Base-by-base conservation (phyloP, 192 early-diverging fungal species). In the Backusella mclennaniae region DNA sequence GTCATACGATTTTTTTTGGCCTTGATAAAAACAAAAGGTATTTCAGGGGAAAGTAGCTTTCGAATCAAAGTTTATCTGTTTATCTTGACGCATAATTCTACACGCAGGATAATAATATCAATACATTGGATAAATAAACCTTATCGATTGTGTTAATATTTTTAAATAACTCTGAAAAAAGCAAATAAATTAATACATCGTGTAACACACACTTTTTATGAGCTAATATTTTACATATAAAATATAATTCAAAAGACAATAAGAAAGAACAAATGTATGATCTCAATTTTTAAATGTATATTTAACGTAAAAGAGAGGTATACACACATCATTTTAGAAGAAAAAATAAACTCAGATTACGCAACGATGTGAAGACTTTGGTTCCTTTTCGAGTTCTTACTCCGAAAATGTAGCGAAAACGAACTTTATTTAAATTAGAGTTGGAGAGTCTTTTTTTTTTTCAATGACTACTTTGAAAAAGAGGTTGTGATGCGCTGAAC, bases 351-450 rank as follows among this genome's bases (percentile, higher is more conserved):
- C 46, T 21, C 46, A 11, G 56, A 59, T 21, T 59, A 26, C 21
- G 21, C 21, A 59, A 59, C 6, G 3, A 3, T 29, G n/a, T 59
- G 8, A 26, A 21, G 7, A 59, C n/a, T 11, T 11, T 59, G 56
- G 21, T 63, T 26, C 56, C 26, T 63, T 63, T 63, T 63, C 21
- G 26, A 63, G 21, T 63, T 63, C 23, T 29, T 63, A 63, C 56
- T 63, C 56, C 56, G 56, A 63, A 63, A 29, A 14, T 12, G 52
- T 53, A 53, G 3, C 21, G n/a, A 15, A 19, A 15, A 19, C 4
- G n/a, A 53, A 53, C 52, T 23, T 56, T 56, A 56, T 63, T 63
- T 63, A 29, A 63, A 63, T 63, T 63, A 23, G 29, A 63, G 56
- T 29, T 29, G 56, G 12, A 56, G 19, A 29, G 12, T 26, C 4